These are phyloP conservation scores for Termitomyces sp. DNA, from an alignment of 768 basidiomycete genomes.

Conservation along the genomic window DNA sequence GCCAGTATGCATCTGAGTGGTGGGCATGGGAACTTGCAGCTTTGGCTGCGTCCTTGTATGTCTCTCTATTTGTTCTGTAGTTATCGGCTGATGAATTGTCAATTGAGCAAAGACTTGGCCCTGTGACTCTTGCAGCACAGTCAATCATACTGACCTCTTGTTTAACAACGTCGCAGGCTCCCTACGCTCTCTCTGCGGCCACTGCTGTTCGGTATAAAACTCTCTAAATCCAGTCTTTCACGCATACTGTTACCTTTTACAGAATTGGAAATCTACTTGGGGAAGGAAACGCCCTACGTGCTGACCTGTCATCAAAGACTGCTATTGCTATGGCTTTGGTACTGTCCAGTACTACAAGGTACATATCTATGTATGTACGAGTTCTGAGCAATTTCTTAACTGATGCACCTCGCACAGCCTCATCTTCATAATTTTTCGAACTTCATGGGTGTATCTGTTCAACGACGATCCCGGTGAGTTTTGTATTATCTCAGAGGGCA, in stretches of 20 bases:
- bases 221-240: background rate
- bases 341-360: slow-evolving; percentile 61
- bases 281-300: slow-evolving; percentile 6
- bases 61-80: background rate
- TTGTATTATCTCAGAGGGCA: background rate
- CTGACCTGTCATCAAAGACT: slow-evolving; percentile 30
- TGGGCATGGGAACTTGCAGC: slow-evolving; percentile 92
- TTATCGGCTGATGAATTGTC: background rate
- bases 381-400: background rate
- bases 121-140: slow-evolving; percentile 78
- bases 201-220: slow-evolving; percentile 65
- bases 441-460: slow-evolving; percentile 68
- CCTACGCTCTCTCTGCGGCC: slow-evolving; percentile 75
- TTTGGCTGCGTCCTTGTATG: slow-evolving; percentile 42
- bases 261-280: slow-evolving; percentile 13
- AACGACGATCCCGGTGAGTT: slow-evolving; percentile 52
- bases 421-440: slow-evolving; percentile 40
- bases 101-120: slow-evolving; percentile 51
- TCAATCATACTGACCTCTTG: slow-evolving; percentile 74
- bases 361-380: background rate
- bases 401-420: background rate
- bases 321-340: slow-evolving; percentile 58
- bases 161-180: slow-evolving; percentile 73
- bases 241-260: background rate
- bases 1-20: slow-evolving; percentile 87